phyloP scores from a whole-genome alignment of 345 rosid genomes.

The Eutrema heterophyllum region DNA sequence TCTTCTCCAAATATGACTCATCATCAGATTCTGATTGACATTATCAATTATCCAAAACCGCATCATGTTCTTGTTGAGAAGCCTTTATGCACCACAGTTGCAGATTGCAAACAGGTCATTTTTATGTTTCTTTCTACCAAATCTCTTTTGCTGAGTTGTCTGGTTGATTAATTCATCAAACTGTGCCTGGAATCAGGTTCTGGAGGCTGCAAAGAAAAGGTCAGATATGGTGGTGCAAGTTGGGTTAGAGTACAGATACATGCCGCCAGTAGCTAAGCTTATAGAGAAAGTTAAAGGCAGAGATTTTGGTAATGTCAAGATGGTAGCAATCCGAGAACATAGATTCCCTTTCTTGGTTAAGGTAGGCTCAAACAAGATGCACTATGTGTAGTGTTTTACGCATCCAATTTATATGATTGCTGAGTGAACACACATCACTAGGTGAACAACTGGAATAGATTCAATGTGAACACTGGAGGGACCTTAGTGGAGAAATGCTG shows the following conservation, averaged over 20 bases:
- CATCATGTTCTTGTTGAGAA: conserved; percentile 96
- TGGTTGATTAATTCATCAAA: background rate
- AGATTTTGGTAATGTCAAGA: conserved; percentile 64
- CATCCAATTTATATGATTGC: conserved; percentile 3
- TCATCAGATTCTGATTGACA: conserved; percentile 74
- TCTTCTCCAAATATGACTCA: conserved; percentile 98
- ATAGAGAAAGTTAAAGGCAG: conserved; percentile 66
- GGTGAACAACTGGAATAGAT: conserved; percentile 95
- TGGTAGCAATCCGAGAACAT: conserved; percentile 93
- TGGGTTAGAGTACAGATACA: conserved; percentile 87
- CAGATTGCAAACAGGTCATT: conserved; percentile 72
- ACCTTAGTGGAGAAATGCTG: conserved; percentile 98
- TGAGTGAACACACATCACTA: conserved; percentile 19
- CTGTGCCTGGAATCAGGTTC: conserved; percentile 44
- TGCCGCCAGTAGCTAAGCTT: conserved; percentile 93
- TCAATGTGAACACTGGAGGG: conserved; percentile 85
- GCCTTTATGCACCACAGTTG: conserved; percentile 85
- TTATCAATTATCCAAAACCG: conserved; percentile 63
- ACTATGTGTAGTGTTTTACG: background rate
- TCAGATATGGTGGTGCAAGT: conserved; percentile 86
- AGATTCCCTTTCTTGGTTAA: conserved; percentile 91
- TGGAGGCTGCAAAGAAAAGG: conserved; percentile 69
- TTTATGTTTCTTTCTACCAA: background rate
- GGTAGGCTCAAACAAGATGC: conserved; percentile 57
- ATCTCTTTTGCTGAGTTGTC: background rate